These are phyloP conservation scores for Exophiala dermatitidis DNA, from an alignment of 2,329 filamentous ascomycete species.

Conservation along the genomic window DNA sequence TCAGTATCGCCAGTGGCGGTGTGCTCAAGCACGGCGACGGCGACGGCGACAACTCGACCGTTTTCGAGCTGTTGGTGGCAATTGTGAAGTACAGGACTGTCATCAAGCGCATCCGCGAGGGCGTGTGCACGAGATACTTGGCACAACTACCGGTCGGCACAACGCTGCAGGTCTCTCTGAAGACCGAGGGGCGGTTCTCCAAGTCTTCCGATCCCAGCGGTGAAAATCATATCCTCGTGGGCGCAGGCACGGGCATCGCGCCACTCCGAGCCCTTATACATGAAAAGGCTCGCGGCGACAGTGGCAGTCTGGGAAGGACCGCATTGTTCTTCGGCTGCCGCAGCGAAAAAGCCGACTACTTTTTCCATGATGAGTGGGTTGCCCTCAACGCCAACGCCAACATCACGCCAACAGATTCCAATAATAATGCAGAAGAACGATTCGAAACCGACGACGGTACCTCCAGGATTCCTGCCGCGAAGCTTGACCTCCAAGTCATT, in stretches of 20 bases:
- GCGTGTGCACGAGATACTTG: slow-evolving; percentile 85
- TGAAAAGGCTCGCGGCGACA: slow-evolving; percentile 11
- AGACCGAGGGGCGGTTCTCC: slow-evolving; percentile 25
- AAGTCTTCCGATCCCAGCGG: slow-evolving; percentile 1
- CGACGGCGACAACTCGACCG: slow-evolving; percentile 35
- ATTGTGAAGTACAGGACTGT: slow-evolving; percentile 89
- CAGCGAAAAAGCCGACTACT: slow-evolving; percentile 67
- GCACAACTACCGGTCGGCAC: slow-evolving; percentile 55
- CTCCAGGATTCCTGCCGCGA: background rate
- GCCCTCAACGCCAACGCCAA: slow-evolving; percentile 28
- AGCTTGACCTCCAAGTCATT: slow-evolving; percentile 42
- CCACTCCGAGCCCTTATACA: slow-evolving; percentile 47
- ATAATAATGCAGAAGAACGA: too few relatives aligned
- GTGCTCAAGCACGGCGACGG: slow-evolving; percentile 32
- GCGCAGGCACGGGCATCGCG: slow-evolving; percentile 30
- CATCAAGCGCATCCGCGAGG: slow-evolving; percentile 73
- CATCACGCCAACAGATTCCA: background rate
- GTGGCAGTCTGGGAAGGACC: slow-evolving; percentile 35
- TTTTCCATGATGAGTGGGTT: slow-evolving; percentile 72
- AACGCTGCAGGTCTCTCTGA: slow-evolving; percentile 48
- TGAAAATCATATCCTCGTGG: slow-evolving; percentile 47
- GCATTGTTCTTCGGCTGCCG: slow-evolving; percentile 80
- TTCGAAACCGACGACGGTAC: background rate
- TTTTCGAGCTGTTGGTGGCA: slow-evolving; percentile 69
- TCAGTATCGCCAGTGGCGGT: slow-evolving; percentile 80